Percentiles rank a stretch among this genome's conserved stretches.
These are phyloP conservation scores for Immersiporthe knoxdaviesiana DNA, from an alignment of 2,329 filamentous ascomycete species.

Conservation along the genomic window DNA sequence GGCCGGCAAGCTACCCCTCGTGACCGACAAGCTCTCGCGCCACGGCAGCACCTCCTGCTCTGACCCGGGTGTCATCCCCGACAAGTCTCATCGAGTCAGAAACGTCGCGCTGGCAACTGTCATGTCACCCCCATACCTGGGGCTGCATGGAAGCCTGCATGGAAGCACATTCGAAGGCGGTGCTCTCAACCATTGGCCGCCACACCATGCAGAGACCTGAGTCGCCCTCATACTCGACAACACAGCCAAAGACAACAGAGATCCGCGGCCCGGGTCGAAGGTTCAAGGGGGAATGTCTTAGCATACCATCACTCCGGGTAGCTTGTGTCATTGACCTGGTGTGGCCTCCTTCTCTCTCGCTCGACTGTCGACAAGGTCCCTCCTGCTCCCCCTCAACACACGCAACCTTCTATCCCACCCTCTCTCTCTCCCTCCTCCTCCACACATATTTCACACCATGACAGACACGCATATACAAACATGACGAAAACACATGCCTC, in stretches of 20 bases:
- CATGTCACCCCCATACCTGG: constrained; percentile 9
- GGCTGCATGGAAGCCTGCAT: constrained; percentile 25
- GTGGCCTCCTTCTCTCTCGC: not conserved
- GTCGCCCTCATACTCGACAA: not conserved
- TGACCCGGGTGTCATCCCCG: constrained; percentile 12
- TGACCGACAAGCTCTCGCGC: constrained; percentile 3
- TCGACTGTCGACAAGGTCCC: not conserved
- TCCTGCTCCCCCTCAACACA: not conserved
- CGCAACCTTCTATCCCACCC: too few relatives aligned
- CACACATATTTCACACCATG: not conserved
- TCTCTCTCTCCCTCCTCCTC: too few relatives aligned
- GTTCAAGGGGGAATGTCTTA: not conserved
- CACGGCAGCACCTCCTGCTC: constrained; percentile 5
- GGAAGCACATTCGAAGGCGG: constrained; percentile 17
- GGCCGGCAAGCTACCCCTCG: constrained; percentile 14
- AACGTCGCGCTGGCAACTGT: constrained; percentile 2
- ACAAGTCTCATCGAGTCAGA: constrained; percentile 19
- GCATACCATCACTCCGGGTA: not conserved
- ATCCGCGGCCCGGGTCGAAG: constrained; percentile 5
- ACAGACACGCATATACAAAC: not conserved
- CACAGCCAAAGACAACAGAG: not conserved
- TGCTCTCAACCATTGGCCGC: constrained; percentile 14
- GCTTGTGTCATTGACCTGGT: not conserved
- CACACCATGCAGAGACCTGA: constrained; percentile 7
- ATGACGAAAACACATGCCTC: constrained; percentile 18